Percentiles rank a stretch among this genome's conserved stretches.
Evolutionary conservation across 805 yeast genomes (phyloP).

Genomic region (Barnettozyma salicaria): DNA sequence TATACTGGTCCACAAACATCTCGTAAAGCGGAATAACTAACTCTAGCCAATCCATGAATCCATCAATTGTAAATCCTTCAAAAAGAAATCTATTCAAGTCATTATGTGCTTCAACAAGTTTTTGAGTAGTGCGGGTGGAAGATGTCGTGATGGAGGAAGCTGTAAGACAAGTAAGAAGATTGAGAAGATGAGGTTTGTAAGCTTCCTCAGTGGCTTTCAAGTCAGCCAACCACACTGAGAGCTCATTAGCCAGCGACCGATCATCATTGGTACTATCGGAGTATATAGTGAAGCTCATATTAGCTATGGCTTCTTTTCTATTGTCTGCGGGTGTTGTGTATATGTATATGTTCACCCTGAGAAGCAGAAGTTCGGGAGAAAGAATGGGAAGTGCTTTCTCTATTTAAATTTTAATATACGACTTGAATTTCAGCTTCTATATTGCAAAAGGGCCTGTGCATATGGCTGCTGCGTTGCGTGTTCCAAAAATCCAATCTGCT

Average conservation of each 20-base stretch:
- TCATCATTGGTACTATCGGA: not conserved
- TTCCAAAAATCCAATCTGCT: too few relatives aligned
- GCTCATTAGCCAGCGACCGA: not conserved
- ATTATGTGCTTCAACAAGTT: constrained; percentile 7
- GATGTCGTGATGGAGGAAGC: not conserved
- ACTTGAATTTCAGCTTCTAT: too few relatives aligned
- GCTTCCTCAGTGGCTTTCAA: constrained; percentile 2
- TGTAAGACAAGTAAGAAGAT: constrained; percentile 4
- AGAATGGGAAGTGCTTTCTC: not conserved
- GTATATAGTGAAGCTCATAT: constrained; percentile 8
- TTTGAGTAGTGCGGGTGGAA: not conserved
- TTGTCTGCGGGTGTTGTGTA: too few relatives aligned
- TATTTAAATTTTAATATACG: too few relatives aligned
- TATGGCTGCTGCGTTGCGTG: too few relatives aligned
- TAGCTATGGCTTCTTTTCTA: too few relatives aligned
- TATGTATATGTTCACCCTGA: too few relatives aligned
- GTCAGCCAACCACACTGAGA: constrained; percentile 3
- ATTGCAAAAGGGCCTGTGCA: too few relatives aligned
- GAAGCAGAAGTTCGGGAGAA: too few relatives aligned
- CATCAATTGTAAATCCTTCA: constrained; percentile 1
- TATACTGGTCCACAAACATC: constrained; percentile 8
- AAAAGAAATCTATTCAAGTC: constrained; percentile 5
- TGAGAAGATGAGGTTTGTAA: constrained; percentile 4
- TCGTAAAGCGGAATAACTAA: constrained; percentile 5
- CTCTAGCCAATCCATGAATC: constrained; percentile 7